phyloP scores from a whole-genome alignment of 768 basidiomycete species.

The Tylopilus vinaceipallidus region DNA sequence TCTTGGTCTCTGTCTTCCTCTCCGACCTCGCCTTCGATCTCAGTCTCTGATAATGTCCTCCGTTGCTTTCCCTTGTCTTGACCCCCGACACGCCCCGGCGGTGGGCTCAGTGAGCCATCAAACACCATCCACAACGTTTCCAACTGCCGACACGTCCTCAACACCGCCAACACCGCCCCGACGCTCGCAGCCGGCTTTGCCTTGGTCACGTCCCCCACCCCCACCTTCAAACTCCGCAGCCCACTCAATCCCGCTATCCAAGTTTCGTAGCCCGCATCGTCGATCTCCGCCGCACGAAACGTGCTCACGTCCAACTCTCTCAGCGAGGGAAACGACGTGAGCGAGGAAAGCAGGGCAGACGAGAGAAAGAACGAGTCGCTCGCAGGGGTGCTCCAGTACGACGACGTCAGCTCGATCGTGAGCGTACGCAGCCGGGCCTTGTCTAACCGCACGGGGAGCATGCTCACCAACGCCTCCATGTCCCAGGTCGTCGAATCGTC shows the following conservation, averaged over 20 bases:
- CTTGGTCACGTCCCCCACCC: constrained; percentile 18
- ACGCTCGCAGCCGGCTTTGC: constrained; percentile 19
- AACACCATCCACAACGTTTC: constrained; percentile 22
- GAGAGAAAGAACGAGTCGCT: constrained; percentile 25
- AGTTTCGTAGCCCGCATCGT: constrained; percentile 17
- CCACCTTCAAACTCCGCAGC: constrained; percentile 20
- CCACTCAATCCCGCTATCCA: constrained; percentile 13
- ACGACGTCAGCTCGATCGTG: constrained; percentile 25
- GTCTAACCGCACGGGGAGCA: constrained; percentile 15
- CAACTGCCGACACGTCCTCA: constrained; percentile 19
- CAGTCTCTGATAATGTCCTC: not conserved
- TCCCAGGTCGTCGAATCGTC: constrained; percentile 24
- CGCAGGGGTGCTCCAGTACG: constrained; percentile 25
- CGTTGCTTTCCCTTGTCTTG: not conserved
- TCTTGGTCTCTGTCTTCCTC: not conserved
- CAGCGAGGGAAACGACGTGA: constrained; percentile 16
- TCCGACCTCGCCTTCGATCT: not conserved
- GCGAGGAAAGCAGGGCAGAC: constrained; percentile 8
- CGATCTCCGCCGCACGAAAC: constrained; percentile 17
- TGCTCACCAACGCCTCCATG: constrained; percentile 9
- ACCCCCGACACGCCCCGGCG: not conserved
- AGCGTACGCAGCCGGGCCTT: constrained; percentile 8
- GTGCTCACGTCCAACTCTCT: constrained; percentile 21
- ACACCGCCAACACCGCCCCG: constrained; percentile 17
- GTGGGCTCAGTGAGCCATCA: constrained; percentile 14